These are phyloP conservation scores for Lecanicillium sp. DNA, from an alignment of 2,329 filamentous ascomycete species.

Conservation along the genomic window DNA sequence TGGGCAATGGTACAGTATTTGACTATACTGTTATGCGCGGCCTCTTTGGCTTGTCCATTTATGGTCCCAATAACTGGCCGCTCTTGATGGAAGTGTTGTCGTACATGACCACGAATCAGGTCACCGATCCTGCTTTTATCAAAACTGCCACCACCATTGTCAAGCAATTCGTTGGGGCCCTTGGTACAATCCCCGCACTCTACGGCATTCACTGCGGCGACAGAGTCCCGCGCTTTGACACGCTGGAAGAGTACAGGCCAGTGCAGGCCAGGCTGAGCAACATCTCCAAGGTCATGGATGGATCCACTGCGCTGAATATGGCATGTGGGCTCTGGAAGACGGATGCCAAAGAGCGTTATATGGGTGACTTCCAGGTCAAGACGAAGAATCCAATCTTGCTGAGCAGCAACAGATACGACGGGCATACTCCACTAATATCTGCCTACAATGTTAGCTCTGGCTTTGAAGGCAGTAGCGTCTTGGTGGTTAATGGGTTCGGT, in stretches of 20 bases:
- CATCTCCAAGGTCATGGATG: conserved; percentile 21
- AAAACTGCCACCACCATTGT: too few species aligned
- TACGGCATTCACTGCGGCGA: conserved; percentile 28
- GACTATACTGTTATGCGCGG: conserved; percentile 15
- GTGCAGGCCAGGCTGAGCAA: conserved; percentile 15
- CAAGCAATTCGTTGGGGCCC: not conserved
- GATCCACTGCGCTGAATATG: conserved; percentile 10
- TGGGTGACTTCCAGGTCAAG: conserved; percentile 22
- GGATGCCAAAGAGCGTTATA: conserved; percentile 27
- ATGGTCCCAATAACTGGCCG: conserved; percentile 14
- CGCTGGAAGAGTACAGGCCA: conserved; percentile 21
- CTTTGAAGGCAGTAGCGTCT: conserved; percentile 28
- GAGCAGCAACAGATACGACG: conserved; percentile 29
- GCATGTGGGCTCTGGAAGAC: conserved; percentile 30
- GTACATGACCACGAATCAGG: not conserved
- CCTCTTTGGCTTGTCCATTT: conserved; percentile 12
- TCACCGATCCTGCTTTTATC: not conserved
- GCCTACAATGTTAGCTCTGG: conserved; percentile 27
- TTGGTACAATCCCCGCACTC: conserved; percentile 5
- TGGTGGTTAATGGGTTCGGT: conserved; percentile 26
- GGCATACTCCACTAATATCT: conserved; percentile 27
- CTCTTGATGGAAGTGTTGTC: too few species aligned
- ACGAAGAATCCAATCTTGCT: conserved; percentile 27
- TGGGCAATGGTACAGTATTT: conserved; percentile 15
- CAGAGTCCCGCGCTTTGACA: conserved; percentile 15